Base-by-base conservation (phyloP, 495 filamentous ascomycete species). In the Aspergillus saccharolyticus region DNA sequence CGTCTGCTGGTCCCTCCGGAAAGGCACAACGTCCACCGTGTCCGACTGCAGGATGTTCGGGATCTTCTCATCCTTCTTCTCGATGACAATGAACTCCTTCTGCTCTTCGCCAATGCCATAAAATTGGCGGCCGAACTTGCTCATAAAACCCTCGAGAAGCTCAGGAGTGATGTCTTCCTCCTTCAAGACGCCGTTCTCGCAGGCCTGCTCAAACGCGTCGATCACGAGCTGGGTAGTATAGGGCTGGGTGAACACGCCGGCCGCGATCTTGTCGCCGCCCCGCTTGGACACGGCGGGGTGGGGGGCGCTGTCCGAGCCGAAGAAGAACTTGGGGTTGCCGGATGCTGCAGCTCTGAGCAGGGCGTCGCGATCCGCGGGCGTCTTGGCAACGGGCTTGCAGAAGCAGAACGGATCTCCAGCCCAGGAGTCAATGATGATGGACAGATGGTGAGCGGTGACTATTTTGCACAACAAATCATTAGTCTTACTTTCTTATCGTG, bases 241-340 rank as follows among this genome's bases (percentile, higher is more conserved):
- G n/a, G 89, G 88, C 69, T 96, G 91, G 8, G 91, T 96, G 74
- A 95, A 96, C 7, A 93, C 87, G 21, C 93, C 91, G 4, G 89
- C 90, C 5, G 90, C 89, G n/a, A 78, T 71, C 71, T 81, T 87
- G 51, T 77, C 76, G 48, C 70, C 77, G 55, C 79, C 83, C 55
- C 84, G 80, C 77, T 96, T 96, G 50, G 87, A 83, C 15, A 71
- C 67, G 15, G 86, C 80, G 9, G 86, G 85, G 73, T 97, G 92
- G 20, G 93, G 92, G 28, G 88, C 88, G 45, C 80, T 83, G 66
- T 90, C 87, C 28, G 66, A 78, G 60, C 77, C 72, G 55, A 96
- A 83, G 79, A 96, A 96, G 76, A 96, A 96, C 66, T 91, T 91
- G 3, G 83, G 77, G 58, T 87, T 78, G 17, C 89, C 85, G 22